A percentile compares a stretch with the other conserved stretches of the same genome.
These are phyloP conservation scores for Henningerozyma blattae DNA, from an alignment of 805 yeast species.

Conservation along the genomic window DNA sequence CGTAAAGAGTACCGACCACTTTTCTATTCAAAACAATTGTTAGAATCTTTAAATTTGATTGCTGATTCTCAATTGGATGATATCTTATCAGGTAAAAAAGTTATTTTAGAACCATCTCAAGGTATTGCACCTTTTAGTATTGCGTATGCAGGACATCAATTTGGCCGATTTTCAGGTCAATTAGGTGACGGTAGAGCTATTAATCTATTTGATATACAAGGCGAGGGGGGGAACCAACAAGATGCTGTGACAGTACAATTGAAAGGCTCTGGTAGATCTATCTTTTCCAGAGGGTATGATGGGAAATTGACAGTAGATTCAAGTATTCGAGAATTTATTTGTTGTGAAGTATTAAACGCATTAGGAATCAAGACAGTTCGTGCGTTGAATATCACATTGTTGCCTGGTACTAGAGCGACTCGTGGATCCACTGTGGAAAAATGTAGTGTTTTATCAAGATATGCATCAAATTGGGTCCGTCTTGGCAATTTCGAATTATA, in stretches of 20 bases:
- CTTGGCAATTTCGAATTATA: constrained; percentile 81
- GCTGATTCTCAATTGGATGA: constrained; percentile 36
- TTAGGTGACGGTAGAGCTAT: constrained; percentile 91
- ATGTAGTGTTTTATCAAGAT: constrained; percentile 76
- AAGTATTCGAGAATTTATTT: constrained; percentile 75
- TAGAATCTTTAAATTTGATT: constrained; percentile 48
- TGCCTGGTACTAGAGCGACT: constrained; percentile 70
- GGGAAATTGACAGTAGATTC: constrained; percentile 90
- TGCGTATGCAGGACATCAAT: constrained; percentile 93
- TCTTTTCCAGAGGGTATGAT: constrained; percentile 90
- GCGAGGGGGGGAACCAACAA: constrained; percentile 29
- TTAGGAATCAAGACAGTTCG: constrained; percentile 82
- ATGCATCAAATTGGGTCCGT: constrained; percentile 80
- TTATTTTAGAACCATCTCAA: constrained; percentile 27
- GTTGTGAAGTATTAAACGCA: constrained; percentile 68
- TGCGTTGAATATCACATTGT: constrained; percentile 57
- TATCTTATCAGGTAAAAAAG: constrained; percentile 50
- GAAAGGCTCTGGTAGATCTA: constrained; percentile 89
- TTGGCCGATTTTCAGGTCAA: constrained; percentile 95
- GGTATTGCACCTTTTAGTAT: constrained; percentile 71
- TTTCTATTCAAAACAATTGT: constrained; percentile 46
- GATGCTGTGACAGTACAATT: constrained; percentile 54
- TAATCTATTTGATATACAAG: constrained; percentile 61
- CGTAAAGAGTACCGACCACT: constrained; percentile 43
- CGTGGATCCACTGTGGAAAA: constrained; percentile 53